Evolutionary conservation across 345 rosid species (phyloP).

Genomic region (Bruguiera gymnorhiza): DNA sequence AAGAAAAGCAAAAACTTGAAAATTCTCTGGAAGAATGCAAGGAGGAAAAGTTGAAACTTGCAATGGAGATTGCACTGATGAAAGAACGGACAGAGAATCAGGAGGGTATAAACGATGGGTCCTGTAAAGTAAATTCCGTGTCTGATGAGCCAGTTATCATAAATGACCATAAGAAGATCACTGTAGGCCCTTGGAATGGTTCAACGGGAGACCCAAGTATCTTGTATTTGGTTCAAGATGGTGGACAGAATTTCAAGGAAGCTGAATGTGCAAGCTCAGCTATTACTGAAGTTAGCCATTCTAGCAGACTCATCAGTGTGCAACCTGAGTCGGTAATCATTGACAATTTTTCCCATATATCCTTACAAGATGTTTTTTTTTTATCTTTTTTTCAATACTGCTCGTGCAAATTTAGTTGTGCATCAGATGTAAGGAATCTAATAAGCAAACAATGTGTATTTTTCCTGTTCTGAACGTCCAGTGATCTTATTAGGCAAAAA

Average conservation of each 20-base stretch:
- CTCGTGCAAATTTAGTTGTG: slow-evolving; percentile 9
- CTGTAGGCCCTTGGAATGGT: slow-evolving; percentile 16
- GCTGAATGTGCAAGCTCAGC: slow-evolving; percentile 25
- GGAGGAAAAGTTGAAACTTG: slow-evolving; percentile 55
- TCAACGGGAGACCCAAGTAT: slow-evolving; percentile 6
- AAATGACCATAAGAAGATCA: slow-evolving; percentile 17
- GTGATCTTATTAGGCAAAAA: not conserved
- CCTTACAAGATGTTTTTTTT: not conserved
- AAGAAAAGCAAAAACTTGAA: slow-evolving; percentile 86
- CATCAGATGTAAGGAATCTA: too few relatives aligned
- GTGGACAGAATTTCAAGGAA: slow-evolving; percentile 23
- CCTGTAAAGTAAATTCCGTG: slow-evolving; percentile 21
- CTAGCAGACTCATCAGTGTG: slow-evolving; percentile 11
- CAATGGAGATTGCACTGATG: slow-evolving; percentile 48
- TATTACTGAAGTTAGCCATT: slow-evolving; percentile 22
- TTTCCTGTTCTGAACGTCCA: too few relatives aligned
- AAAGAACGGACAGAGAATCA: slow-evolving; percentile 43
- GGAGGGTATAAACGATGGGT: slow-evolving; percentile 32
- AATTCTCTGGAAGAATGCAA: slow-evolving; percentile 53
- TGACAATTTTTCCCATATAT: slow-evolving; percentile 4
- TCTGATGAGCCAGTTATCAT: slow-evolving; percentile 20
- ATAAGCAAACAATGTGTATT: too few relatives aligned
- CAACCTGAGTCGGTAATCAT: slow-evolving; percentile 43
- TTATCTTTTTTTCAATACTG: not conserved
- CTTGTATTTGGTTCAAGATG: slow-evolving; percentile 21